These are phyloP conservation scores for Metschnikowia borealis DNA, from an alignment of 805 yeast genomes.

Conservation along the genomic window DNA sequence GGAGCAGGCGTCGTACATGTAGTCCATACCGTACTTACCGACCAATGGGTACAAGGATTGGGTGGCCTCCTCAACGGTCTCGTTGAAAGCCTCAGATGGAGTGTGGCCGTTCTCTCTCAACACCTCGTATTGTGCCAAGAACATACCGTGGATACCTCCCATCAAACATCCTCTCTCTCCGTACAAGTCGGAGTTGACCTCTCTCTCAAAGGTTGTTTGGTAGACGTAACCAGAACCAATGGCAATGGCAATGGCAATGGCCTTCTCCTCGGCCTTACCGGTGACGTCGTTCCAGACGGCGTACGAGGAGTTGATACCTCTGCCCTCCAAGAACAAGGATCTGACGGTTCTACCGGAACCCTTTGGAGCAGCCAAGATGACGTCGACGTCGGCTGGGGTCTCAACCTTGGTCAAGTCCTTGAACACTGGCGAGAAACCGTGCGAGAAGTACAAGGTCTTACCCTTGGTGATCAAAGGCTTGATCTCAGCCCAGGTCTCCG, in stretches of 20 bases:
- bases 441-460: slow-evolving; percentile 97
- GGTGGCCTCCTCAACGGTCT: slow-evolving; percentile 99
- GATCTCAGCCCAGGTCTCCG: slow-evolving; percentile 90
- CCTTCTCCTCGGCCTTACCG: slow-evolving; percentile 99
- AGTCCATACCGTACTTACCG: slow-evolving; percentile 99
- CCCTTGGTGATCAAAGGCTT: slow-evolving; percentile 93
- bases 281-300: slow-evolving; percentile 99
- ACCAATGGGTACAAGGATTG: slow-evolving; percentile 98
- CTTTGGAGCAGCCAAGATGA: slow-evolving; percentile 98
- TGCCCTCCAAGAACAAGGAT: slow-evolving; percentile 98
- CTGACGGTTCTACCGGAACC: slow-evolving; percentile 99
- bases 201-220: slow-evolving; percentile 99
- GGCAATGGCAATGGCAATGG: slow-evolving; percentile 97
- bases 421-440: slow-evolving; percentile 99
- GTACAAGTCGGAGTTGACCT: slow-evolving; percentile 97
- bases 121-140: slow-evolving; percentile 99
- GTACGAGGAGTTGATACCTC: slow-evolving; percentile 99
- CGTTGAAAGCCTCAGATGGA: slow-evolving; percentile 99
- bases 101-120: slow-evolving; percentile 99
- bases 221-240: slow-evolving; percentile 99
- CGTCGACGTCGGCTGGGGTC: slow-evolving; percentile 92
- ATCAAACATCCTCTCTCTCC: slow-evolving; percentile 99
- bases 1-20: slow-evolving; percentile 99
- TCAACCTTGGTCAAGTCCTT: slow-evolving; percentile 95
- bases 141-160: slow-evolving; percentile 99